Conservation (phyloP, 2,329 filamentous ascomycete species). For the Colletotrichum horii region DNA sequence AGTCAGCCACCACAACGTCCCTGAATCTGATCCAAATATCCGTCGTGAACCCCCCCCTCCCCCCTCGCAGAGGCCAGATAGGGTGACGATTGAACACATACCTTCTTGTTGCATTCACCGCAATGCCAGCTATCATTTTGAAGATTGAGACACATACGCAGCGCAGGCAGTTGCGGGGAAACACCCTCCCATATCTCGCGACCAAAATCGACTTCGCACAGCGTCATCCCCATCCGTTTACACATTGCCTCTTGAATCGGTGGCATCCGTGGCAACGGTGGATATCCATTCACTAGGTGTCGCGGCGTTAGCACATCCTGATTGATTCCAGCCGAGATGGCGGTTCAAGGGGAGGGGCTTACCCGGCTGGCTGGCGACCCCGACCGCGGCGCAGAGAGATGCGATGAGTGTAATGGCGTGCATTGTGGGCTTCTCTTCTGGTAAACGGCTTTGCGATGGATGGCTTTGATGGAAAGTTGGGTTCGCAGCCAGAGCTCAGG, state of each 20-base stretch:
- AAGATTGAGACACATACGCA: neutral
- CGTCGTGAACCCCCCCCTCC: too few relatives aligned
- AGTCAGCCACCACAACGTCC: neutral
- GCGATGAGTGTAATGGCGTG: neutral
- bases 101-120: neutral
- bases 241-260: too few relatives aligned
- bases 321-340: neutral
- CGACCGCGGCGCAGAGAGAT: neutral
- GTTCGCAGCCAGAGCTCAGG: neutral
- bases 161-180: too few relatives aligned
- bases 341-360: neutral
- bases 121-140: neutral
- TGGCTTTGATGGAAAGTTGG: neutral
- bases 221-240: too few relatives aligned
- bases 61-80: neutral
- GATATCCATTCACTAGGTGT: too few relatives aligned
- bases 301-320: neutral
- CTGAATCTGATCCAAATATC: neutral
- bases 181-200: too few relatives aligned
- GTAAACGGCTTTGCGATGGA: neutral
- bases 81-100: neutral
- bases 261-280: too few relatives aligned
- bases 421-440: neutral
- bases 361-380: neutral
- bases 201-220: too few relatives aligned